Evolutionary conservation across 345 rosid species (phyloP), one percentile per base, ranked within the genome.

Genomic region (Hibiscus syriacus): DNA sequence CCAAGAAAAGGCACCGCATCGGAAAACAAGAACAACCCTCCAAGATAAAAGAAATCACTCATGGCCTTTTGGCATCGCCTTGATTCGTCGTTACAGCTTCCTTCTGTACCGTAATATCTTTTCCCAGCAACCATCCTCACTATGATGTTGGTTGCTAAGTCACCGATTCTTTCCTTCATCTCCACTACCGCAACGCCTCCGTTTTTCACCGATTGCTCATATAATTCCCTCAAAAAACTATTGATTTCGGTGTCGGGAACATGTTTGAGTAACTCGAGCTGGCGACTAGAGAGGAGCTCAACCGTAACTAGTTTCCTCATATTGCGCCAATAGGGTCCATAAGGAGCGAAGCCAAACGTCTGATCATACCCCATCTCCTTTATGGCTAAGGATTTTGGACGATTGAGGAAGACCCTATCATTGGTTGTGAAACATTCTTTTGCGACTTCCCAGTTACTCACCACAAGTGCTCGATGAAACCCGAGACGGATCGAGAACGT

Each of bases 361-460:
- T 87, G 80, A 69, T 76, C 74, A 68, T 90, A 90, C 29, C 89
- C 85, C 86, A 90, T 76, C 68, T 71, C 80, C 78, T 86, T 79
- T 11, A 82, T 66, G 2, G 83, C 88, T 1, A 72, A 72, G 2
- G 82, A 74, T 27, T 34, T 75, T 9, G 97, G 92, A 34, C 92
- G 86, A 6, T 85, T 83, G 69, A 85, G 82, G 19, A 86, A 65
- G 3, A 77, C 80, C 65, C 73, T 82, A 77, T 90, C 97, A 50
- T 87, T 80, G 6, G 64, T 74, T 16, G 87, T 82, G 73, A 84
- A 82, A 73, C 93, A 85, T 41, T 85, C 87, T 45, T 77, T 84
- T 10, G 78, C 83, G 23, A 79, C 69, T 64, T 85, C 86, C 48
- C 70, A 76, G 52, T 73, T 67, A 34, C 70, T 72, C 25, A 85